Evolutionary conservation across 2,329 filamentous ascomycete species (phyloP).

Genomic region (Botrytis aclada): DNA sequence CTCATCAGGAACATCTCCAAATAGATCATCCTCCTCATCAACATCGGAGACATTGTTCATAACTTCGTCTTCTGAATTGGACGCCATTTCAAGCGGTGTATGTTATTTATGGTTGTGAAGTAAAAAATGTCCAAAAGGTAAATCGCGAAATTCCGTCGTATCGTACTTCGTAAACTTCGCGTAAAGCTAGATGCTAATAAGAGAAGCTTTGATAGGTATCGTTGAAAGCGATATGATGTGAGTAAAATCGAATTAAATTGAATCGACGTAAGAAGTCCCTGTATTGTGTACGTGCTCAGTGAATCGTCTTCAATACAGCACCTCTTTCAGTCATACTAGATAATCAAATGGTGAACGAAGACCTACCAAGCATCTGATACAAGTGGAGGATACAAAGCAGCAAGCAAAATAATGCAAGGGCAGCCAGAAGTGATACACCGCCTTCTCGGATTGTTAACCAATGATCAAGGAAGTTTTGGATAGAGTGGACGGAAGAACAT

Average conservation of each 20-base stretch:
- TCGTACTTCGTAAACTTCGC: neutral
- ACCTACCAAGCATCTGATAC: neutral
- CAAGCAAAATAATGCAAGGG: neutral
- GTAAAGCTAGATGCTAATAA: neutral
- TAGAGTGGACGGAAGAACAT: constrained; percentile 2
- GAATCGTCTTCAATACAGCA: neutral
- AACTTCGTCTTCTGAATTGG: constrained; percentile 34
- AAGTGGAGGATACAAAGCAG: neutral
- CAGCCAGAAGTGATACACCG: neutral
- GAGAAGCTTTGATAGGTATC: neutral
- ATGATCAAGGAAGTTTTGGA: constrained; percentile 10
- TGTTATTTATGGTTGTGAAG: neutral
- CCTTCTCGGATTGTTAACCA: constrained; percentile 11
- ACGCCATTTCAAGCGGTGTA: constrained; percentile 23
- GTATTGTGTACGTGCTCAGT: neutral
- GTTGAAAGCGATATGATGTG: neutral
- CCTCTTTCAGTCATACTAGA: neutral
- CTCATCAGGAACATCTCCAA: constrained; percentile 53
- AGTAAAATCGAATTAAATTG: neutral
- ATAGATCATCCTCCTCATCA: constrained; percentile 55
- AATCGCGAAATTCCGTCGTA: neutral
- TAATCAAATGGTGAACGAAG: neutral
- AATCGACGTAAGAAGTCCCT: neutral
- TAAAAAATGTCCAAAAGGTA: neutral
- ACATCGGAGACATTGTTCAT: constrained; percentile 47